Evolutionary conservation across 108 stramenopile genomes (phyloP), one percentile per base, ranked within the genome.

Genomic region (Cylindrotheca fusiformis): DNA sequence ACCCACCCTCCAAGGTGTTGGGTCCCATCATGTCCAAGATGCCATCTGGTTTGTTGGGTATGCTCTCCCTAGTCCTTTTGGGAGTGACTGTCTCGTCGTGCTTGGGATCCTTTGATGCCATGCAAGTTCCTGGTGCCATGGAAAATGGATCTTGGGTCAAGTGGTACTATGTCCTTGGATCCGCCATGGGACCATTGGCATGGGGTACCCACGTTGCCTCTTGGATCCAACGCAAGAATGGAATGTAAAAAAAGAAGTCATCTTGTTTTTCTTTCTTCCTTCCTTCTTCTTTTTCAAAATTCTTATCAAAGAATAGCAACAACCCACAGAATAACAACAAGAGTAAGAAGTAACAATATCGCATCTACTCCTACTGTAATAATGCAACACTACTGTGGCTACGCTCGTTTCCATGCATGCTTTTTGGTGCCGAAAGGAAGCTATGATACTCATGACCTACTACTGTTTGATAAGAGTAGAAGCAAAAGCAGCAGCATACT

Each of bases 1-100:
- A 90, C 78, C 94, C 94, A 53, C 94, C 94, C 21, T 92, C 90
- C 81, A 95, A 95, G 80, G 94, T 95, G 49, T 79, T 95, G 57
- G 94, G 94, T 78, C 94, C 94, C 60, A 85, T 92, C 86, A 92
- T 95, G 88, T 89, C 87, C 72, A 92, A 95, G 73, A 92, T 92
- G 90, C 90, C 94, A 19, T 90, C 90, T n/a, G 88, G 87, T 51
- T 63, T 88, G 50, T 69, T 95, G 31, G 94, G 84, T 41, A 49
- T 90, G 25, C 52, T 84, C 66, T 88, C 87, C 72, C 67, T 91
- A 52, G 63, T 79, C 57, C 85, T 72, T 61, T 61, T 90, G 41
- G 85, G 77, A 23, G 61, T 73, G 6, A 90, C 88, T 58, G 79
- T 73, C 36, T 85, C 80, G 69, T 87, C 85, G 8, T 73, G 78